A percentile compares a stretch with the other conserved stretches of the same genome.
Evolutionary conservation across 192 early-diverging fungal species (phyloP).

Genomic region (Coemansia sp.): DNA sequence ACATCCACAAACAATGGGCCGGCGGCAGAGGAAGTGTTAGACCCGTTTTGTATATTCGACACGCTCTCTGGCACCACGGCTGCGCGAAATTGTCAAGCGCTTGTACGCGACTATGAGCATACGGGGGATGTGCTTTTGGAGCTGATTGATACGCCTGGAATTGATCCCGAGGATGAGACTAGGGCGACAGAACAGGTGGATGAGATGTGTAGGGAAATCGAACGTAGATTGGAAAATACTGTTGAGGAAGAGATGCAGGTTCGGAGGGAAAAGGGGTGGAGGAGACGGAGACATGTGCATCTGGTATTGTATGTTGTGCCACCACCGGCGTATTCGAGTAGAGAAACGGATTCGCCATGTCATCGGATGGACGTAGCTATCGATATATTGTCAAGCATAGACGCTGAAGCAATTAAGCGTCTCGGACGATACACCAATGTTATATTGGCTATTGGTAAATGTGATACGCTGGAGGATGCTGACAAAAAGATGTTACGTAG

Average conservation of each 20-base stretch:
- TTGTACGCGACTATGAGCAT: conserved; percentile 10
- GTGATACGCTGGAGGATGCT: conserved; percentile 34
- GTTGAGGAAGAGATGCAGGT: conserved; percentile 29
- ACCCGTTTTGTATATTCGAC: conserved; percentile 50
- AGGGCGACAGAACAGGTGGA: conserved; percentile 13
- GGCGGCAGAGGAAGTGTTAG: conserved; percentile 26
- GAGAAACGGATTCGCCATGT: conserved; percentile 22
- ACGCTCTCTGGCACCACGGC: conserved; percentile 21
- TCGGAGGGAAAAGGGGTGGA: conserved; percentile 11
- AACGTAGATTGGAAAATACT: conserved; percentile 25
- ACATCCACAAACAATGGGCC: neutral
- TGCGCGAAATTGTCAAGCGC: conserved; percentile 21
- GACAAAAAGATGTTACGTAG: conserved; percentile 23
- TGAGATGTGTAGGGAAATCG: conserved; percentile 27
- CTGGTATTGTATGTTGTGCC: conserved; percentile 35
- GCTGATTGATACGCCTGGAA: conserved; percentile 47
- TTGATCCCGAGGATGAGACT: conserved; percentile 17
- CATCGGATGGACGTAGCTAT: conserved; percentile 22
- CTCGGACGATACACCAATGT: conserved; percentile 33
- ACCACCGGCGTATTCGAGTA: conserved; percentile 34
- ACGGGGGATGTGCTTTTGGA: conserved; percentile 14
- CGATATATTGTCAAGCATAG: conserved; percentile 19
- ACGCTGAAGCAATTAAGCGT: conserved; percentile 24
- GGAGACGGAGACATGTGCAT: conserved; percentile 21
- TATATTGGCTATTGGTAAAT: conserved; percentile 39